These are phyloP conservation scores for Vicia villosa DNA, from an alignment of 306 rosid species.

Conservation along the genomic window DNA sequence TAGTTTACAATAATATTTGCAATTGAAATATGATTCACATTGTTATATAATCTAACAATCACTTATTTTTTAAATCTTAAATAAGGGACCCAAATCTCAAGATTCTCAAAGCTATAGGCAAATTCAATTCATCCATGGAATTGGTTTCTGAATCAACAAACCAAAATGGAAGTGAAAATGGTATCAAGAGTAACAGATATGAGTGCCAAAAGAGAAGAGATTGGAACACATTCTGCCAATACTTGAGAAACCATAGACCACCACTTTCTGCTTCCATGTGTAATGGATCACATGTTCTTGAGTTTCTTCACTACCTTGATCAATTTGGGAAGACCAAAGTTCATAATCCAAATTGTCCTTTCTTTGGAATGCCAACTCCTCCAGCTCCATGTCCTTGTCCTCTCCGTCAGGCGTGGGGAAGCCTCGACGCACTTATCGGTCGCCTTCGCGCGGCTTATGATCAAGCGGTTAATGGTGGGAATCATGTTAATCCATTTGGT, in stretches of 20 bases:
- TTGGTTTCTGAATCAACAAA: background rate
- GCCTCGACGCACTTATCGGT: conserved; percentile 93
- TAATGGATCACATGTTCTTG: conserved; percentile 79
- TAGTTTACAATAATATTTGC: too few relatives aligned
- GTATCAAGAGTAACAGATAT: conserved; percentile 50
- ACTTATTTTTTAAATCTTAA: background rate
- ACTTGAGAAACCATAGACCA: conserved; percentile 77
- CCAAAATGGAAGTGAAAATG: background rate
- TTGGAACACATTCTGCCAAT: conserved; percentile 98
- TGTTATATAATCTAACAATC: background rate
- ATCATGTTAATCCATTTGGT: conserved; percentile 72
- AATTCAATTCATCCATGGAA: background rate
- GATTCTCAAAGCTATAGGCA: background rate
- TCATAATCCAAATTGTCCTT: conserved; percentile 81
- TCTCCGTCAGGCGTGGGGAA: conserved; percentile 93
- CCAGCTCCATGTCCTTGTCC: conserved; percentile 96
- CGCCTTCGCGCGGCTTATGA: conserved; percentile 95
- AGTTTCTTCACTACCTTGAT: conserved; percentile 84
- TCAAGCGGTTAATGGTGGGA: conserved; percentile 60
- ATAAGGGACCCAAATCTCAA: background rate
- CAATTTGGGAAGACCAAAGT: conserved; percentile 96
- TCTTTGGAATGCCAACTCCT: conserved; percentile 79
- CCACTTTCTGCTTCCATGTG: conserved; percentile 65
- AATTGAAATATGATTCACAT: too few relatives aligned
- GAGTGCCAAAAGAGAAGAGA: conserved; percentile 94